Evolutionary conservation across 1,284 basidiomycete species (phyloP).

Genomic region (Moesziomyces parantarcticus): DNA sequence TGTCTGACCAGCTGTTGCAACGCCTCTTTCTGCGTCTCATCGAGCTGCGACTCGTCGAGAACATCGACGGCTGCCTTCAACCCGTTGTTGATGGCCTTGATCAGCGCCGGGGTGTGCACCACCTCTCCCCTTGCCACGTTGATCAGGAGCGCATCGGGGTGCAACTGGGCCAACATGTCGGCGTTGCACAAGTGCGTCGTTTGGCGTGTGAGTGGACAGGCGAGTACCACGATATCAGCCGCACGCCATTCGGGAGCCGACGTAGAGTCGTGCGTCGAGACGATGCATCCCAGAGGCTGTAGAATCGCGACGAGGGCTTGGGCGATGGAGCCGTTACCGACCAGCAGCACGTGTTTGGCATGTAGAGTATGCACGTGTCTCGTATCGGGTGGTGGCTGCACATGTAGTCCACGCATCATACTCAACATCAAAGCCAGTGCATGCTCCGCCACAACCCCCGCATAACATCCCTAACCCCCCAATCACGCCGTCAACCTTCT

Average conservation of each 20-base stretch:
- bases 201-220: conserved; percentile 36
- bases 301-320: conserved; percentile 10
- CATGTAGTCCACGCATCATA: conserved; percentile 12
- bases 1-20: neutral
- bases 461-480: conserved; percentile 37
- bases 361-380: conserved; percentile 9
- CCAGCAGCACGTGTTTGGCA: conserved; percentile 22
- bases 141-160: conserved; percentile 19
- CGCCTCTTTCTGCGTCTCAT: neutral
- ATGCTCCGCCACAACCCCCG: conserved; percentile 52
- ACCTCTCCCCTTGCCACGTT: conserved; percentile 72
- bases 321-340: conserved; percentile 49
- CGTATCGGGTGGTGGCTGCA: neutral
- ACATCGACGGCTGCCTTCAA: conserved; percentile 94
- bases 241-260: conserved; percentile 8
- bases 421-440: conserved; percentile 35
- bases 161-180: conserved; percentile 2
- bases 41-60: conserved; percentile 40
- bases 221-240: conserved; percentile 37
- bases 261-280: conserved; percentile 5
- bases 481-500: neutral
- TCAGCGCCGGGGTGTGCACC: conserved; percentile 82
- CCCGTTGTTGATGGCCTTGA: conserved; percentile 77
- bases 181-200: conserved; percentile 26
- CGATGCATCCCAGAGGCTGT: conserved; percentile 23